phyloP scores from a whole-genome alignment of 257 asterid genomes.

The Hygrophila difformis region DNA sequence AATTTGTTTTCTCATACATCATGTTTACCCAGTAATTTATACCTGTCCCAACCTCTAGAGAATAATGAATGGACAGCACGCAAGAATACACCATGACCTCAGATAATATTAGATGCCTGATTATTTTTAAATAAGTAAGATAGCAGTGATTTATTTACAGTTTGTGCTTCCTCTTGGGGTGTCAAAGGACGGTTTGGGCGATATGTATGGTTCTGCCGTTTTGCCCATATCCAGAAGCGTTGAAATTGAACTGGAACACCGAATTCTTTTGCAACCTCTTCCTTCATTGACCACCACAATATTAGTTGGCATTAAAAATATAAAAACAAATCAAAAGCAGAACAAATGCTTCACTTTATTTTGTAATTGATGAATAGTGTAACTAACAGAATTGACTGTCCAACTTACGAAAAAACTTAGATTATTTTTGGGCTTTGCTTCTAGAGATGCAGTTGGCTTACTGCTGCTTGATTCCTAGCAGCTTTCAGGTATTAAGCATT shows the following conservation, averaged over 20 bases:
- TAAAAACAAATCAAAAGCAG: background rate
- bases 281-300: slow-evolving; percentile 35
- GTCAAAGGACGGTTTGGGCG: slow-evolving; percentile 95
- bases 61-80: too few species aligned
- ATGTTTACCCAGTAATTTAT: background rate
- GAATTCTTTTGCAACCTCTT: slow-evolving; percentile 87
- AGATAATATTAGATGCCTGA: too few species aligned
- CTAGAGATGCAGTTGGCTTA: too few species aligned
- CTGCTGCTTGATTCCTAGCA: too few species aligned
- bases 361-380: too few species aligned
- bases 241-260: slow-evolving; percentile 84
- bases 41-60: background rate
- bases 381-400: background rate
- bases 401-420: background rate
- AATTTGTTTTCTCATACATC: too few species aligned
- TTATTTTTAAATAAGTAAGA: slow-evolving; percentile 2
- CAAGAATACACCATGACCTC: too few species aligned
- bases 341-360: background rate
- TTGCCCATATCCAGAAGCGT: slow-evolving; percentile 99
- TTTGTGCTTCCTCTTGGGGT: slow-evolving; percentile 79
- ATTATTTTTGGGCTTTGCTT: background rate
- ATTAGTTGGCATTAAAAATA: background rate
- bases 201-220: slow-evolving; percentile 89
- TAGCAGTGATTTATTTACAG: slow-evolving; percentile 30
- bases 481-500: too few species aligned